Percentiles rank a stretch among this genome's conserved stretches.
phyloP scores from a whole-genome alignment of 2,329 filamentous ascomycete genomes.

The Bisporella sp. region DNA sequence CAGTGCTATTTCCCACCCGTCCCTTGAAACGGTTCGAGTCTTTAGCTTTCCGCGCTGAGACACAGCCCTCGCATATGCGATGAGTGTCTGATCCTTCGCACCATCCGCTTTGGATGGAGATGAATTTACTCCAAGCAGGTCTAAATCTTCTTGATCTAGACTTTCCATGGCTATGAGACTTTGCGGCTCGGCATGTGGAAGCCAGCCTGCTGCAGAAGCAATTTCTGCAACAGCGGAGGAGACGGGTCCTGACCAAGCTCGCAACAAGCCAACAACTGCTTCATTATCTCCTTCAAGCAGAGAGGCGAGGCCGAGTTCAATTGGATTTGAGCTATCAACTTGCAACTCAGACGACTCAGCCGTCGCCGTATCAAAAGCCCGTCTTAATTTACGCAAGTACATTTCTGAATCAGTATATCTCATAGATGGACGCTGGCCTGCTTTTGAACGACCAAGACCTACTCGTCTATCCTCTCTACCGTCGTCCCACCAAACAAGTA shows the following conservation, averaged over 20 bases:
- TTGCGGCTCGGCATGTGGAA: conserved; percentile 52
- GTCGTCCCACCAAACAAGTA: conserved; percentile 92
- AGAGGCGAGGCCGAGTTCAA: conserved; percentile 77
- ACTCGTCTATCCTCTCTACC: conserved; percentile 44
- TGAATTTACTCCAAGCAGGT: conserved; percentile 62
- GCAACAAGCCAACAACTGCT: conserved; percentile 65
- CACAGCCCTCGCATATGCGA: conserved; percentile 66
- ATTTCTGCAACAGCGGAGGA: conserved; percentile 76
- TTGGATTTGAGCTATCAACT: conserved; percentile 65
- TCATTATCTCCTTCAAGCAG: conserved; percentile 78
- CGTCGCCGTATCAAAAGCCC: conserved; percentile 59
- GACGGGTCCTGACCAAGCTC: conserved; percentile 73
- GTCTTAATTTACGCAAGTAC: conserved; percentile 67
- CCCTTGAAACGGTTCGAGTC: conserved; percentile 33
- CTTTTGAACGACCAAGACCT: conserved; percentile 20
- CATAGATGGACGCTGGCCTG: conserved; percentile 23
- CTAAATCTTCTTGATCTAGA: conserved; percentile 77
- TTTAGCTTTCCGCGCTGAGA: conserved; percentile 40
- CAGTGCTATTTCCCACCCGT: conserved; percentile 88
- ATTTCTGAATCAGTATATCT: conserved; percentile 45
- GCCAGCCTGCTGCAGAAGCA: conserved; percentile 76
- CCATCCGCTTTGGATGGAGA: conserved; percentile 55
- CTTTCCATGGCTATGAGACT: conserved; percentile 49
- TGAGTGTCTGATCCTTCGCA: conserved; percentile 72
- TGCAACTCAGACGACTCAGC: conserved; percentile 64